Percentiles rank a stretch among this genome's conserved stretches.
Conservation (phyloP, 1,139 yeast species). For the Casaregolazyma lundiana region DNA sequence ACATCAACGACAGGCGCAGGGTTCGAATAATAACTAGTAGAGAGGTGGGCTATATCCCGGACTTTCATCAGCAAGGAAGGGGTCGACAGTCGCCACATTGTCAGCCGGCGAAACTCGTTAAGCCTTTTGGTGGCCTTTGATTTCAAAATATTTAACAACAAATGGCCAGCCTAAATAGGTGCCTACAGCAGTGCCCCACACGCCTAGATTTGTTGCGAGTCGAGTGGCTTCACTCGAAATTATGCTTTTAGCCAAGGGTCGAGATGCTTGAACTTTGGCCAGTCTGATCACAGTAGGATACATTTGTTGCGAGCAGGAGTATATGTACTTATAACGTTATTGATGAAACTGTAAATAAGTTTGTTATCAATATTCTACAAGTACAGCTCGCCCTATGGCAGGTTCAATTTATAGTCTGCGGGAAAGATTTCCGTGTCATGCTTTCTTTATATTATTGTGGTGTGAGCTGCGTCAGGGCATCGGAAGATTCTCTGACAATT, state of each 20-base stretch:
- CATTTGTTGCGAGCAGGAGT: conserved; percentile 5
- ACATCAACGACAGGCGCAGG: not conserved
- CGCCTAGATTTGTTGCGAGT: conserved; percentile 15
- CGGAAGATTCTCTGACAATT: not conserved
- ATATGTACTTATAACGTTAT: conserved; percentile 29
- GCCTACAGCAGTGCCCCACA: conserved; percentile 17
- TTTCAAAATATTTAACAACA: conserved; percentile 1
- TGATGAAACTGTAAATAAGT: no score
- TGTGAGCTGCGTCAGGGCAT: not conserved
- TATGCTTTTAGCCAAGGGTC: conserved; percentile 10
- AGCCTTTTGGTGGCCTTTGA: not conserved
- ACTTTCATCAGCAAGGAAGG: not conserved
- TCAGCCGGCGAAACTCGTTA: not conserved
- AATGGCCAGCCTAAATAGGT: conserved; percentile 19
- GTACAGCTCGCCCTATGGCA: not conserved
- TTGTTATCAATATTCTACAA: not conserved
- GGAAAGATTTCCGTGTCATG: not conserved
- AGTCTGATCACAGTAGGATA: conserved; percentile 11
- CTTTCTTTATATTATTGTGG: not conserved
- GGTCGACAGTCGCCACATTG: not conserved
- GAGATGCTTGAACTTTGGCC: conserved; percentile 4
- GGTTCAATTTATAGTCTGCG: not conserved
- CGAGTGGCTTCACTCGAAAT: conserved; percentile 13
- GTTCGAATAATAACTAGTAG: not conserved
- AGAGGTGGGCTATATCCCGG: not conserved